Percentiles rank a stretch among this genome's conserved stretches.
Evolutionary conservation across 495 filamentous ascomycete genomes (phyloP).

Genomic region (Xylaria castorea): DNA sequence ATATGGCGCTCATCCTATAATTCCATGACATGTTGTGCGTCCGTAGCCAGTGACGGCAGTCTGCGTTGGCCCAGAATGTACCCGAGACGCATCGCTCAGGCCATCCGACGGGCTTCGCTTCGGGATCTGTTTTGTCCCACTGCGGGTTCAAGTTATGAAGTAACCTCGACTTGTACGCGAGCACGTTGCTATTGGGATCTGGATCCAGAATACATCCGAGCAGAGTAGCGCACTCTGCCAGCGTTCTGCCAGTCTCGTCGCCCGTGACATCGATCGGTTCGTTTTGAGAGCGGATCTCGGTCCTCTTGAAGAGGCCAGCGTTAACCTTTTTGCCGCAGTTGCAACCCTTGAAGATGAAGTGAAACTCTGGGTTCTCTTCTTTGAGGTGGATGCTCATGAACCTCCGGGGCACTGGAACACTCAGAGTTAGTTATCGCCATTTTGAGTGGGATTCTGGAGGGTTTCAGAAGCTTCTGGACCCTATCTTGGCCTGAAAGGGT

Average conservation of each 20-base stretch:
- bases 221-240: slow-evolving; percentile 35
- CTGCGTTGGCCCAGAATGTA: slow-evolving; percentile 25
- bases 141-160: background rate
- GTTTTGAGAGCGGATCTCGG: slow-evolving; percentile 19
- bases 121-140: slow-evolving; percentile 26
- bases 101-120: slow-evolving; percentile 33
- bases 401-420: slow-evolving; percentile 14
- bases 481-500: too few relatives aligned
- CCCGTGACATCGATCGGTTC: slow-evolving; percentile 7
- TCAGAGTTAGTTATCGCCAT: too few relatives aligned
- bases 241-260: slow-evolving; percentile 36
- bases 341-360: slow-evolving; percentile 37
- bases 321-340: slow-evolving; percentile 36
- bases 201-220: slow-evolving; percentile 32
- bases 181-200: background rate
- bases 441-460: too few relatives aligned
- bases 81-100: slow-evolving; percentile 35
- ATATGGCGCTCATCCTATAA: slow-evolving; percentile 28
- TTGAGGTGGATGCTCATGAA: slow-evolving; percentile 34
- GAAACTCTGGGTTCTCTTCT: slow-evolving; percentile 25
- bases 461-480: too few relatives aligned
- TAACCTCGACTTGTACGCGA: background rate
- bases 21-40: slow-evolving; percentile 34
- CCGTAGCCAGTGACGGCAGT: background rate
- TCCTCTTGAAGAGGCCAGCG: slow-evolving; percentile 30